Conservation (phyloP, 1,284 basidiomycete species). For the Cerioporus squamosus region DNA sequence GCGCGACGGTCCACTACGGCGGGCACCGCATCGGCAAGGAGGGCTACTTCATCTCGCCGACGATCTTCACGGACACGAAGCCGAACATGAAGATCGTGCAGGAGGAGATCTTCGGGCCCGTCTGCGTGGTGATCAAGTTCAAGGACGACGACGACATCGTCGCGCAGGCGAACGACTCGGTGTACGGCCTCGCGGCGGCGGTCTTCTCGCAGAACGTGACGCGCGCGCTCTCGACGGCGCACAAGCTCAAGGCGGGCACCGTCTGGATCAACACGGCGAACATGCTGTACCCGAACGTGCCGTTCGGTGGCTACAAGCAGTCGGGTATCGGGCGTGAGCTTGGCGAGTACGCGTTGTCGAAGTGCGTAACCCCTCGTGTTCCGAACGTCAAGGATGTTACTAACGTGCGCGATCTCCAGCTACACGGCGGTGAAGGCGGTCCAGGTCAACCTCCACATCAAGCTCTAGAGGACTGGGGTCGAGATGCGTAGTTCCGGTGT, state of each 20-base stretch:
- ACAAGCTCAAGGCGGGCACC: conserved; percentile 84
- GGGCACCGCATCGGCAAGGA: conserved; percentile 77
- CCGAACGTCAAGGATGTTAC: not conserved
- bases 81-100: conserved; percentile 85
- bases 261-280: conserved; percentile 84
- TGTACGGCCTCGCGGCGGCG: conserved; percentile 82
- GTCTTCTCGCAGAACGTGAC: conserved; percentile 85
- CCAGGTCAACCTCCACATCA: conserved; percentile 71
- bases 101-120: conserved; percentile 94
- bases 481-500: not conserved
- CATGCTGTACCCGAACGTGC: conserved; percentile 64
- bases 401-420: conserved; percentile 43
- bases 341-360: conserved; percentile 79
- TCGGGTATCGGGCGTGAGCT: conserved; percentile 86
- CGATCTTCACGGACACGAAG: conserved; percentile 82
- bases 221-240: conserved; percentile 75
- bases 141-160: conserved; percentile 68
- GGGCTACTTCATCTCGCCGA: conserved; percentile 82
- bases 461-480: not conserved
- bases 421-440: conserved; percentile 88
- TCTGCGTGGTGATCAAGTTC: conserved; percentile 78
- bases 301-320: conserved; percentile 92
- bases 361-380: conserved; percentile 46
- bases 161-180: conserved; percentile 81
- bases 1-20: conserved; percentile 82